phyloP scores from a whole-genome alignment of 371 early-diverging fungal genomes.

The Circinella umbellata region DNA sequence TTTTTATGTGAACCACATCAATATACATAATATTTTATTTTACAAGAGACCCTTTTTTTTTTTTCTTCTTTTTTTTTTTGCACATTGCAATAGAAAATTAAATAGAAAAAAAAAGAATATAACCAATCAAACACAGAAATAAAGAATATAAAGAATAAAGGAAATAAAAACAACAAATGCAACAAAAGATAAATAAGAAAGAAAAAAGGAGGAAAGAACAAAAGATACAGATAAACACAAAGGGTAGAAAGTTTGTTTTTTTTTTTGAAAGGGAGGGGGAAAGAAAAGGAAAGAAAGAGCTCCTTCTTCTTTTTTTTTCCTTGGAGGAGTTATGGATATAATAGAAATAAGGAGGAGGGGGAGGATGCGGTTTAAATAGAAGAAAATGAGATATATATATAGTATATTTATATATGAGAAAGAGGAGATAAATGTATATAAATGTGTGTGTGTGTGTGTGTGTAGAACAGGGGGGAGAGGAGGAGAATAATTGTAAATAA shows the following conservation, averaged over 20 bases:
- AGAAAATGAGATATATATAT: too few species aligned
- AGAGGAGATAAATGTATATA: too few species aligned
- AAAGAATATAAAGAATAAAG: neutral
- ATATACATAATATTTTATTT: slow-evolving; percentile 4
- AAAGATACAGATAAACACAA: neutral
- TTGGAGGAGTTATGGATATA: too few species aligned
- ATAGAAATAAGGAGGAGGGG: too few species aligned
- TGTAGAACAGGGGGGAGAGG: too few species aligned
- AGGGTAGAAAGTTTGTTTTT: neutral
- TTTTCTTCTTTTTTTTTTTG: neutral
- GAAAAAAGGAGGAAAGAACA: neutral
- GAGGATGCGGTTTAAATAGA: too few species aligned
- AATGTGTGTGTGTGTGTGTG: too few species aligned
- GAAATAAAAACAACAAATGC: neutral
- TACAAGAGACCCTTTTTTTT: neutral
- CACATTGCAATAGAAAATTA: neutral
- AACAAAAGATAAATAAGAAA: neutral
- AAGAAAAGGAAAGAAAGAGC: too few species aligned
- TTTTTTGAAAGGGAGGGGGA: neutral
- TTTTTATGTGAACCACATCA: neutral
- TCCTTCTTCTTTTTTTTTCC: too few species aligned
- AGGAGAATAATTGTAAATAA: neutral
- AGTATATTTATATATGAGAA: too few species aligned
- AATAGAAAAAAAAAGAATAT: too few species aligned
- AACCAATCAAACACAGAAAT: neutral